A percentile compares a stretch with the other conserved stretches of the same genome.
phyloP scores from a whole-genome alignment of 1,139 yeast species.

The Taphrina betulina region DNA sequence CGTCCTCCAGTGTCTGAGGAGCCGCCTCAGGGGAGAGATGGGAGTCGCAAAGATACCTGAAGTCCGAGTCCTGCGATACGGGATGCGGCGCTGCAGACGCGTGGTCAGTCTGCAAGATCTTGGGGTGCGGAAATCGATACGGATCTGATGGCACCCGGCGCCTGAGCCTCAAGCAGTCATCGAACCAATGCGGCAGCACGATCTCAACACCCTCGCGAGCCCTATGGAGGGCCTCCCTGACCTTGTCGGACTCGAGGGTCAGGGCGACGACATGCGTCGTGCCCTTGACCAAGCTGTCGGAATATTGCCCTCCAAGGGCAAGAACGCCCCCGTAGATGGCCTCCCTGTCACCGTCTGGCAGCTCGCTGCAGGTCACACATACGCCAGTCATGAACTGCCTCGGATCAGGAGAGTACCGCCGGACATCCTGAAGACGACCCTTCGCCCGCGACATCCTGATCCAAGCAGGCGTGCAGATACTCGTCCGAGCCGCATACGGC shows the following conservation, averaged over 20 bases:
- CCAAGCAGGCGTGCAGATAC: conserved; percentile 15
- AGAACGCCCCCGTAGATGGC: conserved; percentile 64
- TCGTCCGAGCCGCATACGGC: background rate
- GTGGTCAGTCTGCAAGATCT: conserved; percentile 24
- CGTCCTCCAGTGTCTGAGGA: conserved; percentile 33
- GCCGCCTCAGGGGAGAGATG: background rate
- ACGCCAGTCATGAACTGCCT: conserved; percentile 61
- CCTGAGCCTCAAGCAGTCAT: conserved; percentile 62
- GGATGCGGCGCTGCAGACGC: conserved; percentile 16
- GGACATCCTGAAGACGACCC: conserved; percentile 16
- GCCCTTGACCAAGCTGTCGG: conserved; percentile 61
- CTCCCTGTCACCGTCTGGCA: conserved; percentile 62
- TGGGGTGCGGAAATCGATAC: conserved; percentile 51
- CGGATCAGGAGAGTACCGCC: conserved; percentile 61
- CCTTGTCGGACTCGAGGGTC: conserved; percentile 51
- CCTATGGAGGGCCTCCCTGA: conserved; percentile 36
- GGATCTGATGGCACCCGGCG: conserved; percentile 54
- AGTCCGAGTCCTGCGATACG: conserved; percentile 16
- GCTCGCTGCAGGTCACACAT: conserved; percentile 60
- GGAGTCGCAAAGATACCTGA: conserved; percentile 7
- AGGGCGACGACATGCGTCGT: conserved; percentile 76
- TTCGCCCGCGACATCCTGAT: conserved; percentile 1
- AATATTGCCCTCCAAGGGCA: conserved; percentile 72
- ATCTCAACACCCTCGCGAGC: conserved; percentile 49
- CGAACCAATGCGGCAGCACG: conserved; percentile 73